phyloP scores from a whole-genome alignment of 129 eudicot genomes.

The Apium graveolens region DNA sequence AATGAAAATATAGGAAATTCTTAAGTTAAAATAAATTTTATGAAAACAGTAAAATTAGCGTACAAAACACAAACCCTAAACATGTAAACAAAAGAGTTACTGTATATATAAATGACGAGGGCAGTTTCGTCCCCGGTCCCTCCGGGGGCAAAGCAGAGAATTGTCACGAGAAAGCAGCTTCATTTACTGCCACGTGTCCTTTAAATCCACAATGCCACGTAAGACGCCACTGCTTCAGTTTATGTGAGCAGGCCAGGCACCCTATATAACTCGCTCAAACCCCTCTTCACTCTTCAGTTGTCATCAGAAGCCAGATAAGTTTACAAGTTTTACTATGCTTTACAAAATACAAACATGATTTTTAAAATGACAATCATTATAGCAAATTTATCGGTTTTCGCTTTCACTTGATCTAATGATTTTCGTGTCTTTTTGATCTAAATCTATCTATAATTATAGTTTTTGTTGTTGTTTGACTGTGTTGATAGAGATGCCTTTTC shows the following conservation, averaged over 20 bases:
- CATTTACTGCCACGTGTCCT: slow-evolving; percentile 24
- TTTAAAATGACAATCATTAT: slow-evolving; percentile 9
- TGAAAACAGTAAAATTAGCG: too few relatives aligned
- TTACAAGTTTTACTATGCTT: slow-evolving; percentile 23
- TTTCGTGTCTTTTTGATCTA: too few relatives aligned
- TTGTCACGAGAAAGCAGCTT: slow-evolving; percentile 13
- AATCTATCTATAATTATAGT: too few relatives aligned
- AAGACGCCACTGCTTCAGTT: slow-evolving; percentile 15
- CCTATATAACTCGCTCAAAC: slow-evolving; percentile 10
- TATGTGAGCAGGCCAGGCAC: slow-evolving; percentile 40
- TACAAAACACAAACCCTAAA: too few relatives aligned
- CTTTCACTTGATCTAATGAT: too few relatives aligned
- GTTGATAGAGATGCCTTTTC: slow-evolving; percentile 41
- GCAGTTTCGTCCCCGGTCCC: slow-evolving; percentile 11
- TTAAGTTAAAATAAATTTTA: too few relatives aligned
- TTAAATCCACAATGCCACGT: slow-evolving; percentile 22
- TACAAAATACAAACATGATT: slow-evolving; percentile 17
- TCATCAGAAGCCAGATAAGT: slow-evolving; percentile 4
- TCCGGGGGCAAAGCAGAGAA: slow-evolving; percentile 30
- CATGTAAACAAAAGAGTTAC: too few relatives aligned
- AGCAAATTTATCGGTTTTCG: slow-evolving; percentile 31
- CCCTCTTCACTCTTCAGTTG: slow-evolving; percentile 9
- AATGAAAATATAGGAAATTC: too few relatives aligned
- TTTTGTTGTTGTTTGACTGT: background rate
- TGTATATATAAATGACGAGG: background rate